Evolutionary conservation across 805 yeast genomes (phyloP), one percentile per base, ranked within the genome.

Genomic region (Kuraishia cidri): DNA sequence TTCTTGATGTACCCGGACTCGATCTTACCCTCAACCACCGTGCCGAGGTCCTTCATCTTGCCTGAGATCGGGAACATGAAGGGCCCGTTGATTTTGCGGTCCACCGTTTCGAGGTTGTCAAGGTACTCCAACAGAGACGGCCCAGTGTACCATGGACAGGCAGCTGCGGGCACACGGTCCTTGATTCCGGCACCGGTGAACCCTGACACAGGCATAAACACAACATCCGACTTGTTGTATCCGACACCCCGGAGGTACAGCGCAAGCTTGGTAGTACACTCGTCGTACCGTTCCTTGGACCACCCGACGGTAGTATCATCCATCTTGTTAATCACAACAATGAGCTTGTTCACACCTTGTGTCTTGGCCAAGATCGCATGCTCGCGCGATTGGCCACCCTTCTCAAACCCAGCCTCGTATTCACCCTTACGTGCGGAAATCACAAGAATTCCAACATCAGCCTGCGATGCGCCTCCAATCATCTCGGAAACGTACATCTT

Each of bases 401-500:
- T 85, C 68, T 90, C 98, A 54, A 90, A 90, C 40, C 98, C 98
- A 35, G 98, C 92, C 67, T 92, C 99, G 62, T 92, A 92, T 61
- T 92, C 99, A 65, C 99, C 99, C 63, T 88, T 87, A 72, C 99
- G 83, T 30, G 97, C 97, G 42, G 95, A 84, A 47, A 92, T 92
- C 31, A 92, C 99, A 51, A 92, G 72, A 44, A 92, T 76, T 64
- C 99, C 99, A 37, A 90, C 92, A 65, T 92, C 99, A 23, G 99
- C 98, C 67, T 92, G 99, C 29, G 97, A 88, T 13, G 99, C 99
- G 61, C 98, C 98, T 50, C 97, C 97, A 69, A 92, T 92, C 99
- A 92, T 92, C 60, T 87, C 94, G 35, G 97, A 86, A 42, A 92
- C 97, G 56, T 92, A 92, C 86, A 92, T 82, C 67, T 92, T 92